Evolutionary conservation across 2,329 filamentous ascomycete species (phyloP).

Genomic region (Trichoderma simmonsii): DNA sequence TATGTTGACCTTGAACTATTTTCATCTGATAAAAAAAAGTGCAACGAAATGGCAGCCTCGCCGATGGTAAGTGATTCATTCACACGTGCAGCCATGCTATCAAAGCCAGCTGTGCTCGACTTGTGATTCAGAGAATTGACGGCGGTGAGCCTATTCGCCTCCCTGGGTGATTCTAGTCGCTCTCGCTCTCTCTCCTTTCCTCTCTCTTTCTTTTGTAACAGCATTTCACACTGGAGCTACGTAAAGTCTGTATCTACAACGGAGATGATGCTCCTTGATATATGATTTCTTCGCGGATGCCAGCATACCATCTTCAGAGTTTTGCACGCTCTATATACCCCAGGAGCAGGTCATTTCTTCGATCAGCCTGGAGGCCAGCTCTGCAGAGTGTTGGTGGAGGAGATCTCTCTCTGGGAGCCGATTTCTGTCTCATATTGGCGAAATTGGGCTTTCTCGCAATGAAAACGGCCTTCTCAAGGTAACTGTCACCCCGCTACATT

Average conservation of each 20-base stretch:
- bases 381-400: constrained; percentile 11
- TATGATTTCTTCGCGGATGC: constrained; percentile 22
- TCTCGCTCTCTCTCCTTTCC: neutral
- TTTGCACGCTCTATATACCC: neutral
- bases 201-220: neutral
- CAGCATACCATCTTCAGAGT: constrained; percentile 7
- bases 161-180: neutral
- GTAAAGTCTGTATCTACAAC: neutral
- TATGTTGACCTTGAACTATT: neutral
- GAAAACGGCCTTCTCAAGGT: neutral
- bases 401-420: constrained; percentile 17
- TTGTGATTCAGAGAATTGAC: neutral
- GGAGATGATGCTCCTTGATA: constrained; percentile 24
- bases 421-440: constrained; percentile 24
- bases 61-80: neutral
- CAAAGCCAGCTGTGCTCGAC: neutral
- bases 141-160: neutral
- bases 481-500: neutral
- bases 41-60: neutral
- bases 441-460: constrained; percentile 22
- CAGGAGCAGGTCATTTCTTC: constrained; percentile 18
- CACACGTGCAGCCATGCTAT: neutral
- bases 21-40: neutral
- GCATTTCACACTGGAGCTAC: neutral
- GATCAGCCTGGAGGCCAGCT: constrained; percentile 21